Evolutionary conservation across 768 basidiomycete genomes (phyloP).

Genomic region (Termitomyces sp.): DNA sequence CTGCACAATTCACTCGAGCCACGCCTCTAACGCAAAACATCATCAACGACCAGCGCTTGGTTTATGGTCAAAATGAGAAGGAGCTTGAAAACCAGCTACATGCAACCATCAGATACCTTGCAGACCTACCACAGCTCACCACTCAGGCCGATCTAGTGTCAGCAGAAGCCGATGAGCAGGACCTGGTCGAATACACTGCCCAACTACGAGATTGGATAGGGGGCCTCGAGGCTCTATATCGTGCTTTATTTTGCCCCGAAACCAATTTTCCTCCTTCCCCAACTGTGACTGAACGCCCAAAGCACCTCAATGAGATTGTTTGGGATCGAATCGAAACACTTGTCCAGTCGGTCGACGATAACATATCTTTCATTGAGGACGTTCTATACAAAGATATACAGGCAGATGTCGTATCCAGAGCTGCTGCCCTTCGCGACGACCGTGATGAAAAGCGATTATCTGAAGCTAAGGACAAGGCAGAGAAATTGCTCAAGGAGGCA

Average conservation of each 20-base stretch:
- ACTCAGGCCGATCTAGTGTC: not conserved
- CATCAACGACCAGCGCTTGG: slow-evolving; percentile 18
- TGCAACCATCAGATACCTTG: slow-evolving; percentile 20
- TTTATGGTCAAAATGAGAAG: slow-evolving; percentile 14
- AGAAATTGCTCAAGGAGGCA: not conserved
- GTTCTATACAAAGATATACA: slow-evolving; percentile 4
- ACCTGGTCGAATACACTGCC: slow-evolving; percentile 21
- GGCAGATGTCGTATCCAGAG: slow-evolving; percentile 4
- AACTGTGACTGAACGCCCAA: not conserved
- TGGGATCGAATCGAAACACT: slow-evolving; percentile 7
- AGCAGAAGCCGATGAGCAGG: slow-evolving; percentile 17
- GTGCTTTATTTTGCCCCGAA: not conserved
- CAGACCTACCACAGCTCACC: slow-evolving; percentile 23
- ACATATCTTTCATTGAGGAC: slow-evolving; percentile 1
- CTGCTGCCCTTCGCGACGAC: not conserved
- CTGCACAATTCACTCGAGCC: slow-evolving; percentile 23
- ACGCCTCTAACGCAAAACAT: slow-evolving; percentile 24
- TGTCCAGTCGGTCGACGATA: slow-evolving; percentile 5
- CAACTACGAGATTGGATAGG: slow-evolving; percentile 31
- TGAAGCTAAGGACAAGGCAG: not conserved
- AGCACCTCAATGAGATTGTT: slow-evolving; percentile 8
- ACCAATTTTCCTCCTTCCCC: not conserved
- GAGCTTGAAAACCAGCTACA: slow-evolving; percentile 19
- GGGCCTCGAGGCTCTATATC: slow-evolving; percentile 15
- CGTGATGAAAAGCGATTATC: slow-evolving; percentile 1